A percentile compares a stretch with the other conserved stretches of the same genome.
Conservation (phyloP, 2,329 filamentous ascomycete species). For the Coniochaeta prunicola region DNA sequence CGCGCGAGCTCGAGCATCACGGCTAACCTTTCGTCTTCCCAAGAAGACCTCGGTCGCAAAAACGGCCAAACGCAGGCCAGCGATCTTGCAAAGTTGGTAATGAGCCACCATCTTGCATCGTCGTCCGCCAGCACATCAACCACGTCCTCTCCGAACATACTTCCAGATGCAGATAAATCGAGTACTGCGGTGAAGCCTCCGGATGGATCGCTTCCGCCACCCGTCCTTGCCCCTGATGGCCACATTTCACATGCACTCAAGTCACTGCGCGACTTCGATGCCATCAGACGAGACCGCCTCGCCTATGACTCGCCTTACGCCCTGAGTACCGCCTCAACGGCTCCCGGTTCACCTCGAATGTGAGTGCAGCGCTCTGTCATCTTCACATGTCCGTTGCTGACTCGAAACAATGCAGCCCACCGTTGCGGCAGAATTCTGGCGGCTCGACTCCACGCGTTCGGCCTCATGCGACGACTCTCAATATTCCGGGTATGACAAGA, state of each 20-base stretch:
- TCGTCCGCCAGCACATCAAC: slow-evolving; percentile 18
- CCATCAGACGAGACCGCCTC: slow-evolving; percentile 20
- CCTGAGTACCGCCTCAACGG: slow-evolving; percentile 50
- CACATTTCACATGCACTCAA: slow-evolving; percentile 22
- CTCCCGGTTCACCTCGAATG: slow-evolving; percentile 52
- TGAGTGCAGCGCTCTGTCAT: slow-evolving; percentile 24
- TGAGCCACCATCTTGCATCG: slow-evolving; percentile 20
- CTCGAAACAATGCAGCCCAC: slow-evolving; percentile 42
- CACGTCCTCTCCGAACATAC: slow-evolving; percentile 15
- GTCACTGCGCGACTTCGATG: slow-evolving; percentile 33
- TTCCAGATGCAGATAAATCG: slow-evolving; percentile 9
- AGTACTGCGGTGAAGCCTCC: slow-evolving; percentile 5
- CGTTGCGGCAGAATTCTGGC: slow-evolving; percentile 66
- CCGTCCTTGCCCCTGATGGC: slow-evolving; percentile 13
- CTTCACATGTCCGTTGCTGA: slow-evolving; percentile 12
- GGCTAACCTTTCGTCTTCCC: slow-evolving; percentile 11
- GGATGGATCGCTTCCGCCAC: slow-evolving; percentile 10
- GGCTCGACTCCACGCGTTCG: slow-evolving; percentile 70
- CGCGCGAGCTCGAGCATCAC: slow-evolving; percentile 7
- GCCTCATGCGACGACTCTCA: slow-evolving; percentile 85
- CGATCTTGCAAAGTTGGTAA: slow-evolving; percentile 18
- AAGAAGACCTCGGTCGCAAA: slow-evolving; percentile 10
- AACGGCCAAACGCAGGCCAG: slow-evolving; percentile 10
- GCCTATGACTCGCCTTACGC: slow-evolving; percentile 47
- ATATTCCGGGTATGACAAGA: slow-evolving; percentile 92